Evolutionary conservation across 164 flowering plant genomes (phyloP).

Genomic region (Nymphaea thermarum): DNA sequence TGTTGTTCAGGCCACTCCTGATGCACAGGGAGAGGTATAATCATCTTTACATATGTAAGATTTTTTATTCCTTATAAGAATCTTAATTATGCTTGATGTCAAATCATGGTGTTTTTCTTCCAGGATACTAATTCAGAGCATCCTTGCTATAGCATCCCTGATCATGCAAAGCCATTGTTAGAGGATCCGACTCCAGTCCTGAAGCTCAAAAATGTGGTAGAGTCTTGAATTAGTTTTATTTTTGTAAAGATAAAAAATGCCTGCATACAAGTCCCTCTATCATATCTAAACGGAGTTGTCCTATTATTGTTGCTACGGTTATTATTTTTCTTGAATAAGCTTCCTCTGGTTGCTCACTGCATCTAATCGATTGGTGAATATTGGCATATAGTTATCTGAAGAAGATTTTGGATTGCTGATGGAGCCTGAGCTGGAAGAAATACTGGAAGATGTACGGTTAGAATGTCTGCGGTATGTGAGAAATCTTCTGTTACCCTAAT

Average conservation of each 20-base stretch:
- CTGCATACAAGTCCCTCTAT: no score
- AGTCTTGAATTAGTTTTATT: neutral
- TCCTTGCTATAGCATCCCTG: constrained; percentile 58
- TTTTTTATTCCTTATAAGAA: neutral
- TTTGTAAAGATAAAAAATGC: no score
- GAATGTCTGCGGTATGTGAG: constrained; percentile 73
- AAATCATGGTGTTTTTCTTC: neutral
- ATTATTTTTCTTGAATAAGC: neutral
- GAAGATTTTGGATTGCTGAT: constrained; percentile 39
- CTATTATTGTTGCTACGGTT: no score
- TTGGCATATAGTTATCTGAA: constrained; percentile 33
- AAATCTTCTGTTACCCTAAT: neutral
- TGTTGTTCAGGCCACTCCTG: constrained; percentile 59
- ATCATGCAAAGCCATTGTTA: constrained; percentile 78
- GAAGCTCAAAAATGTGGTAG: constrained; percentile 81
- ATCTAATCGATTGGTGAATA: neutral
- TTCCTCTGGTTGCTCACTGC: neutral
- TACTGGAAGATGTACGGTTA: constrained; percentile 73
- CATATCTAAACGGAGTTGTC: no score
- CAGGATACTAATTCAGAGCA: constrained; percentile 40
- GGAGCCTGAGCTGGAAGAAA: constrained; percentile 58
- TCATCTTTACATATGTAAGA: no score
- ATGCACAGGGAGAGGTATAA: constrained; percentile 32
- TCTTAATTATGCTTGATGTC: neutral
- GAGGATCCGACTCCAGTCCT: constrained; percentile 61